Evolutionary conservation across 805 yeast species (phyloP).

Genomic region (Teunomyces lycoperdinae): DNA sequence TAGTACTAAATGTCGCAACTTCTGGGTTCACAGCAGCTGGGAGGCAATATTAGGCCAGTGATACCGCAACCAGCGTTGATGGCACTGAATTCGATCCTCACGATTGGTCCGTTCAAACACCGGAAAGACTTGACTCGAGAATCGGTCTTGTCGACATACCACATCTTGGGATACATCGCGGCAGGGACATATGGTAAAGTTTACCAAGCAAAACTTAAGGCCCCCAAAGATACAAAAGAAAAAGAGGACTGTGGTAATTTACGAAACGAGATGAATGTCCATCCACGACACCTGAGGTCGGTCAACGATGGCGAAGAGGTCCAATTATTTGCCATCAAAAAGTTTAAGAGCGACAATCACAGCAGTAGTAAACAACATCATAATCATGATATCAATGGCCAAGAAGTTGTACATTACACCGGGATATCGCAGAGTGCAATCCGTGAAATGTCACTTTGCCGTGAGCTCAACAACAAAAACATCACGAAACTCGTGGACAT

Average conservation of each 20-base stretch:
- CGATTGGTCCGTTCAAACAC: slow-evolving; percentile 44
- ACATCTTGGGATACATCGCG: slow-evolving; percentile 91
- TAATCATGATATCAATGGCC: slow-evolving; percentile 57
- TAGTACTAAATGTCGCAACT: neutral
- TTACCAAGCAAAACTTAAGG: slow-evolving; percentile 72
- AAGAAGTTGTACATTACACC: slow-evolving; percentile 83
- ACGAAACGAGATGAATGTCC: neutral
- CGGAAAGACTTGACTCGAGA: slow-evolving; percentile 61
- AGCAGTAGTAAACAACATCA: slow-evolving; percentile 31
- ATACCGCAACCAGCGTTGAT: slow-evolving; percentile 26
- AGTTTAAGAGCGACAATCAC: slow-evolving; percentile 80
- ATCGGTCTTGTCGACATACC: slow-evolving; percentile 81
- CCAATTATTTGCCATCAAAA: slow-evolving; percentile 79
- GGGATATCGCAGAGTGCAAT: slow-evolving; percentile 96
- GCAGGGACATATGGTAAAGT: slow-evolving; percentile 98
- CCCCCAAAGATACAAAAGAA: slow-evolving; percentile 9
- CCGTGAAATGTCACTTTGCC: slow-evolving; percentile 91
- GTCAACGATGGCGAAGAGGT: slow-evolving; percentile 11
- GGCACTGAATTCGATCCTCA: slow-evolving; percentile 39
- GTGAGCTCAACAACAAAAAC: slow-evolving; percentile 79
- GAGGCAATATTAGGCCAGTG: slow-evolving; percentile 9
- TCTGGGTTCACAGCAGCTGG: neutral
- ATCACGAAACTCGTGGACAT: slow-evolving; percentile 79
- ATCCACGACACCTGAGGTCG: slow-evolving; percentile 1
- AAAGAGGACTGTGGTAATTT: neutral